Base-by-base conservation (phyloP, 495 filamentous ascomycete species). In the Parathielavia appendiculata region DNA sequence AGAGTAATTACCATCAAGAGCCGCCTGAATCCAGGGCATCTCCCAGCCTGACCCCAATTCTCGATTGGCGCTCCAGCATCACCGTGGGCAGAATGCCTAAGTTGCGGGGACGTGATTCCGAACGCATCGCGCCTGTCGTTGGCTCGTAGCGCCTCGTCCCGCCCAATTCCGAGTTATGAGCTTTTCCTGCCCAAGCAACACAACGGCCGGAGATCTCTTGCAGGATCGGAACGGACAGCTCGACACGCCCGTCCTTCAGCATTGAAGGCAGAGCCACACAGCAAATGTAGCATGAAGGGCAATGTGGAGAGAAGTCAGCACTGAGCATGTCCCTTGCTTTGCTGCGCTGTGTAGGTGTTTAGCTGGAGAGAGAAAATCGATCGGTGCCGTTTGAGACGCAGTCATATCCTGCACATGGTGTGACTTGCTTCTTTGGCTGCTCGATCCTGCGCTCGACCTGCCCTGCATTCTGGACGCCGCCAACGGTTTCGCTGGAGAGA, bases 141-240 rank as follows among this genome's bases (percentile, higher is more conserved):
- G 23, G 16, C 52, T 22, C 26, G 39, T 19, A 20, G 52, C 52
- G 40, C 2, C 20, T 14, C 20, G 20, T 32, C 5, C 13, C 23
- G 51, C 23, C 51, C 22, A 17, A 32, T 19, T 7, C 38, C 6
- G 40, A 7, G 3, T 4, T 5, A 45, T 26, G 30, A 8, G 26
- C 40, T 32, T 54, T n/a, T n/a, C n/a, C n/a, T 38, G 20, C 38
- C 43, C 5, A 45, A 14, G 40, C 2, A 13, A 40, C 16, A 13
- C 40, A 54, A n/a, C 16, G 20, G 14, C 26, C 30, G 16, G 39
- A 17, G 39, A 45, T 40, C 44, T 20, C 10, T 16, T 45, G 23
- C 40, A 39, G 52, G 40, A 54, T 54, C 52, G 40, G 52, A 54
- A 12, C 52, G 52, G 40, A 35, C 52, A 39, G 52, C 39, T 23